These are phyloP conservation scores for Neonectria punicea DNA, from an alignment of 2,329 filamentous ascomycete species.

Conservation along the genomic window DNA sequence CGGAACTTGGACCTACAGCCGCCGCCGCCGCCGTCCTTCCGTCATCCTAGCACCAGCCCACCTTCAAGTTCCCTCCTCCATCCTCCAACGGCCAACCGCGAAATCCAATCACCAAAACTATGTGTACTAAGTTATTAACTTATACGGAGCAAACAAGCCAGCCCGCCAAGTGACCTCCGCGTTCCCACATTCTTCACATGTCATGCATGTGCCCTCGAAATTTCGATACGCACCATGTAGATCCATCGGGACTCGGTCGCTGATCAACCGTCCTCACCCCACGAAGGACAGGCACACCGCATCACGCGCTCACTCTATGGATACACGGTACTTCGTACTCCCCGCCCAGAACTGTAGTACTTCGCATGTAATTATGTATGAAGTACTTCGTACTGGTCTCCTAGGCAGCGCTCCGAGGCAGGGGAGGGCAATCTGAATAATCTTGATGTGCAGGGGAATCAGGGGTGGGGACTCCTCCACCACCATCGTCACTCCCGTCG, in stretches of 20 bases:
- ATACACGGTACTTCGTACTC: neutral
- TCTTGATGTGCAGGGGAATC: conserved; percentile 7
- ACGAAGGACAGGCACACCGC: conserved; percentile 7
- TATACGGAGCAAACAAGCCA: neutral
- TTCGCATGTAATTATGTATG: too few species aligned
- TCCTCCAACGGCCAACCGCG: neutral
- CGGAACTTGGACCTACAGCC: conserved; percentile 36
- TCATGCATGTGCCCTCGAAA: conserved; percentile 3
- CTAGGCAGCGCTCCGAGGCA: neutral
- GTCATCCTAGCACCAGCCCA: neutral
- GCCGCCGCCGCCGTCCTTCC: conserved; percentile 22
- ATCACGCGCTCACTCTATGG: conserved; percentile 1
- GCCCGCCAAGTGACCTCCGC: neutral
- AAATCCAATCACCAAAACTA: neutral
- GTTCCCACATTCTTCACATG: conserved; percentile 2
- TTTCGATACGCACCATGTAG: neutral
- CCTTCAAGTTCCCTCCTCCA: neutral
- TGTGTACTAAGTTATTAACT: too few species aligned
- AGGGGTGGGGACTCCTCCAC: conserved; percentile 13
- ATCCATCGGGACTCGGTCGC: conserved; percentile 1
- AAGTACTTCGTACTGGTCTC: neutral
- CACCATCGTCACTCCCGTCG: conserved; percentile 15
- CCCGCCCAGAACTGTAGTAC: neutral
- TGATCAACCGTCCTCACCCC: neutral
- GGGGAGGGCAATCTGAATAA: conserved; percentile 11